phyloP scores from a whole-genome alignment of 2,329 filamentous ascomycete species.

The Venturiaceae sp. region DNA sequence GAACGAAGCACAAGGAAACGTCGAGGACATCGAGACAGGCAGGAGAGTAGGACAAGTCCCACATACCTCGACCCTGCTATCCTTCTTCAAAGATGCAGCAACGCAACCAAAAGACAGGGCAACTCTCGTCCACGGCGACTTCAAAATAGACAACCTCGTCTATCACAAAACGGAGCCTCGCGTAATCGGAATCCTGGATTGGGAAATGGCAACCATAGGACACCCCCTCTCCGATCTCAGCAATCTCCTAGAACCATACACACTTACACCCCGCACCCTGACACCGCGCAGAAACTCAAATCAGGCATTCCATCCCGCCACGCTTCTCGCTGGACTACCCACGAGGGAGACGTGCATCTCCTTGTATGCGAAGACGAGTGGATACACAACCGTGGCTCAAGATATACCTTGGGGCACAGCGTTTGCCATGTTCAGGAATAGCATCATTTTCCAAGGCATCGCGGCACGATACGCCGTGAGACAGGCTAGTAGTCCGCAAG shows the following conservation, averaged over 20 bases:
- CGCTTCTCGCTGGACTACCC: constrained; percentile 46
- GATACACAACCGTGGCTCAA: constrained; percentile 50
- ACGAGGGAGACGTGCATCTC: constrained; percentile 42
- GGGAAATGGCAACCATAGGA: constrained; percentile 91
- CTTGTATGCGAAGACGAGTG: constrained; percentile 56
- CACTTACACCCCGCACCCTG: constrained; percentile 31
- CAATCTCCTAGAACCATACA: constrained; percentile 51
- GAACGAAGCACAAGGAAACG: constrained; percentile 60
- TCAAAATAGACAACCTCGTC: constrained; percentile 53
- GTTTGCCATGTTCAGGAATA: constrained; percentile 47
- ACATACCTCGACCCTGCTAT: constrained; percentile 62
- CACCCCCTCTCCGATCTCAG: constrained; percentile 79
- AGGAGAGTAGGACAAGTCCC: constrained; percentile 66
- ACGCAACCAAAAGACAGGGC: constrained; percentile 63
- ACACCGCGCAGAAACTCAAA: constrained; percentile 32
- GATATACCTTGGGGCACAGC: constrained; percentile 51
- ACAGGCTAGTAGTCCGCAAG: constrained; percentile 78
- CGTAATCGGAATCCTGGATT: constrained; percentile 84
- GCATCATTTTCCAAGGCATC: constrained; percentile 70
- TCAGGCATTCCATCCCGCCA: constrained; percentile 7
- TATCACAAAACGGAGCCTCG: constrained; percentile 74
- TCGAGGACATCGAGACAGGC: constrained; percentile 62
- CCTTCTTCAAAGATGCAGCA: constrained; percentile 57
- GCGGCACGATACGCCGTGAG: constrained; percentile 69
- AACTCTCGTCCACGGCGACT: constrained; percentile 81